These are phyloP conservation scores for Clonostachys sp. DNA, from an alignment of 2,329 filamentous ascomycete genomes.

Conservation along the genomic window DNA sequence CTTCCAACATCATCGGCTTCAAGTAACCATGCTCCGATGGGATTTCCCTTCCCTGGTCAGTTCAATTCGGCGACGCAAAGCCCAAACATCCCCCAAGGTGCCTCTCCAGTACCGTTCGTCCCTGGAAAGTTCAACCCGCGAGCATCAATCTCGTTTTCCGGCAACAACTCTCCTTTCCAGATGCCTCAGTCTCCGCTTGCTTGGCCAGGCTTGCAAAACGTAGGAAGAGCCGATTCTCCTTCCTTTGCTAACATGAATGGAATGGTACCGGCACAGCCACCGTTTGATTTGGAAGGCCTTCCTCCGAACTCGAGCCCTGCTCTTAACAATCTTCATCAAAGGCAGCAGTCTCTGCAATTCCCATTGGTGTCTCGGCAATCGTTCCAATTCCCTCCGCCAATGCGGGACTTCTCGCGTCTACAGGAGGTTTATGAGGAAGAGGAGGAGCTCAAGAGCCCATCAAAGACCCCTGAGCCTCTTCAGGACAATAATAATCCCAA, in stretches of 20 bases:
- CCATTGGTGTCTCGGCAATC: slow-evolving; percentile 52
- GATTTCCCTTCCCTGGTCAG: slow-evolving; percentile 50
- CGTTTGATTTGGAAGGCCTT: slow-evolving; percentile 51
- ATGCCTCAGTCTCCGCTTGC: slow-evolving; percentile 56
- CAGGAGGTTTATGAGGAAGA: slow-evolving; percentile 73
- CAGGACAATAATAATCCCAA: slow-evolving; percentile 32
- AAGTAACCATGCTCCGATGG: slow-evolving; percentile 53
- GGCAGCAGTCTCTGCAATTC: slow-evolving; percentile 56
- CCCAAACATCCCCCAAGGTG: slow-evolving; percentile 58
- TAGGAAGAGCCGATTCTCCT: slow-evolving; percentile 59
- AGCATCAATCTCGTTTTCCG: slow-evolving; percentile 66
- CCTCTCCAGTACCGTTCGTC: slow-evolving; percentile 70
- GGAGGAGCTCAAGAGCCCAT: slow-evolving; percentile 56
- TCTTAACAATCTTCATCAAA: slow-evolving; percentile 40
- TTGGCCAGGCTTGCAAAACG: slow-evolving; percentile 51
- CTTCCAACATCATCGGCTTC: slow-evolving; percentile 73
- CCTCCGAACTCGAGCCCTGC: slow-evolving; percentile 31
- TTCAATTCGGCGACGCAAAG: slow-evolving; percentile 62
- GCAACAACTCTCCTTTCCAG: slow-evolving; percentile 62
- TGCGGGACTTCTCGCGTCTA: slow-evolving; percentile 55
- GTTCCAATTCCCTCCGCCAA: slow-evolving; percentile 48
- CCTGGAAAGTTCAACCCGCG: slow-evolving; percentile 61
- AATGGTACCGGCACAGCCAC: slow-evolving; percentile 60
- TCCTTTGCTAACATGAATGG: slow-evolving; percentile 46
- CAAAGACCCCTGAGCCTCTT: slow-evolving; percentile 55